phyloP scores from a whole-genome alignment of 164 flowering plant genomes.

The Chimonanthus praecox region DNA sequence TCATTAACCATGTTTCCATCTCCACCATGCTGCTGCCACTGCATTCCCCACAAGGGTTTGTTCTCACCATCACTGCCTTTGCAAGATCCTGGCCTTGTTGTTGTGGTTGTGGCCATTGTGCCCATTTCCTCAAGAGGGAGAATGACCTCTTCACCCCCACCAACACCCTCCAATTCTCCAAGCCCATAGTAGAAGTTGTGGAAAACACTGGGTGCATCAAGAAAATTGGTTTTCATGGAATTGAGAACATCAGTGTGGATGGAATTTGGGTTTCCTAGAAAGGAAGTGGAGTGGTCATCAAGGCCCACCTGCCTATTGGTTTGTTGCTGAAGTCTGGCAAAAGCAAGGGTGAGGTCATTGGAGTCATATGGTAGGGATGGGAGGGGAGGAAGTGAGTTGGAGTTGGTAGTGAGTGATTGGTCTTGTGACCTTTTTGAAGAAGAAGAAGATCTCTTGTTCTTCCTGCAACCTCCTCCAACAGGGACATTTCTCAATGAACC shows the following conservation, averaged over 20 bases:
- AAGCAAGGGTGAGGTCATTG: slow-evolving; percentile 59
- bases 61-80: slow-evolving; percentile 25
- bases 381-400: slow-evolving; percentile 17
- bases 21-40: slow-evolving; percentile 50
- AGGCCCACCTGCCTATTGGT: slow-evolving; percentile 37
- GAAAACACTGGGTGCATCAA: slow-evolving; percentile 30
- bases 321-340: slow-evolving; percentile 58
- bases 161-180: slow-evolving; percentile 25
- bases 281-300: slow-evolving; percentile 26
- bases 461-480: slow-evolving; percentile 95
- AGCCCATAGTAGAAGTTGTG: slow-evolving; percentile 44
- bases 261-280: slow-evolving; percentile 28
- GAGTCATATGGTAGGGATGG: slow-evolving; percentile 37
- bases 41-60: slow-evolving; percentile 52
- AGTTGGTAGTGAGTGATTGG: slow-evolving; percentile 28
- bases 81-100: slow-evolving; percentile 47
- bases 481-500: slow-evolving; percentile 93
- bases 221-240: slow-evolving; percentile 35
- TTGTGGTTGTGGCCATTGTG: slow-evolving; percentile 27
- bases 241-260: slow-evolving; percentile 21
- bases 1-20: slow-evolving; percentile 37
- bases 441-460: slow-evolving; percentile 64
- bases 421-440: slow-evolving; percentile 38
- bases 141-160: slow-evolving; percentile 20
- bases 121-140: slow-evolving; percentile 30